A percentile compares a stretch with the other conserved stretches of the same genome.
Conservation (phyloP, 2,329 filamentous ascomycete species). For the Aspergillus fumigatiaffinis region DNA sequence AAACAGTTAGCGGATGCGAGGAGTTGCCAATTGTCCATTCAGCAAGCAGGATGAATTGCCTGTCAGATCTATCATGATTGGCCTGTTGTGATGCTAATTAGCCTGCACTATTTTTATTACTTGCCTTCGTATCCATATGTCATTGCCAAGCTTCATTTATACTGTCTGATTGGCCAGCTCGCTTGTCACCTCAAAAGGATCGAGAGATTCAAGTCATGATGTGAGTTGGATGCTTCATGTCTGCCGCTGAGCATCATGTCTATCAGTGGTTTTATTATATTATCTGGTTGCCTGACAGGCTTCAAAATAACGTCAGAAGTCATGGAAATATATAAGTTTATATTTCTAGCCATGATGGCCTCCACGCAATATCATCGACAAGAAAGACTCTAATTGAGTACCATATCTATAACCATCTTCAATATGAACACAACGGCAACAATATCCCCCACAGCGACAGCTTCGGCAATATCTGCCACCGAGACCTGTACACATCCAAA, state of each 20-base stretch:
- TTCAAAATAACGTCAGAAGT: background rate
- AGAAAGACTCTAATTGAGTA: background rate
- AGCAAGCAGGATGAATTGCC: background rate
- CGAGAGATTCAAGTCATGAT: too few species aligned
- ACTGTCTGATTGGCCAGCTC: too few species aligned
- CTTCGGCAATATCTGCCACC: slow-evolving; percentile 6
- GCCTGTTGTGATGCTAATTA: too few species aligned
- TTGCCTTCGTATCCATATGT: too few species aligned
- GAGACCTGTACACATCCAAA: slow-evolving; percentile 18
- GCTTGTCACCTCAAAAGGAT: too few species aligned
- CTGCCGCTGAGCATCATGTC: background rate
- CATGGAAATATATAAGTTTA: background rate
- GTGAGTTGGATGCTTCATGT: too few species aligned
- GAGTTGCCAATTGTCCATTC: background rate
- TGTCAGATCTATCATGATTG: background rate
- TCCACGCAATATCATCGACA: background rate
- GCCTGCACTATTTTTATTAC: background rate
- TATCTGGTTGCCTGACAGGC: background rate
- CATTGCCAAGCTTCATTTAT: background rate
- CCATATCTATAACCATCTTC: background rate
- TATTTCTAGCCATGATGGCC: background rate
- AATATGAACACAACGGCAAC: slow-evolving; percentile 8
- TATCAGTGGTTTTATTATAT: background rate
- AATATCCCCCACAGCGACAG: slow-evolving; percentile 7
- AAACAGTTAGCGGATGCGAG: background rate